These are phyloP conservation scores for Coix lacrymajobi DNA, from an alignment of 176 grass and related monocot genomes.

Conservation along the genomic window DNA sequence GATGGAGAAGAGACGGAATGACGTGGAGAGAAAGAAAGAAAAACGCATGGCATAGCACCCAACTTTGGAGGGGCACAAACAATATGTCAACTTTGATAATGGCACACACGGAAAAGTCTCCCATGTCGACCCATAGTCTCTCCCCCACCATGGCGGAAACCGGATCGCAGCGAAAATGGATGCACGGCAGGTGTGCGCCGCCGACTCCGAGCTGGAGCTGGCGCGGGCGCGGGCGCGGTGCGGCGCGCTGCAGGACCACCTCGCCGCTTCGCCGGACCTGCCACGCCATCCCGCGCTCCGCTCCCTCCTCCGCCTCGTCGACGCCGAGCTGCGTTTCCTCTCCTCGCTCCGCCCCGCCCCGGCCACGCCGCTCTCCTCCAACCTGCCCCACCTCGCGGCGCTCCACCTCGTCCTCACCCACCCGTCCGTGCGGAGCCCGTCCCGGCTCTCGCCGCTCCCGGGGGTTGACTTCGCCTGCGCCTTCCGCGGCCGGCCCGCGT, in stretches of 20 bases:
- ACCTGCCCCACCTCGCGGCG: conserved; percentile 67
- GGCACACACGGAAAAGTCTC: too few relatives aligned
- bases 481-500: conserved; percentile 47
- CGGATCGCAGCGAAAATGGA: conserved; percentile 29
- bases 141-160: not conserved
- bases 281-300: conserved; percentile 17
- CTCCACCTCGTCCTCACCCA: conserved; percentile 70
- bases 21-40: too few relatives aligned
- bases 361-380: conserved; percentile 58
- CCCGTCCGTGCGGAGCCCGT: conserved; percentile 53
- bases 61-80: too few relatives aligned
- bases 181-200: not conserved
- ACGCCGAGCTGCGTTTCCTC: conserved; percentile 68
- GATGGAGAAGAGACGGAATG: too few relatives aligned
- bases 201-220: conserved; percentile 23
- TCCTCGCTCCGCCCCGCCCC: not conserved
- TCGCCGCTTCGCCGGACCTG: conserved; percentile 33
- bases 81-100: too few relatives aligned
- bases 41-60: too few relatives aligned
- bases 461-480: conserved; percentile 74
- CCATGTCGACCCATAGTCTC: not conserved
- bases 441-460: conserved; percentile 41
- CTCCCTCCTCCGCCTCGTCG: conserved; percentile 58
- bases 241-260: conserved; percentile 42
- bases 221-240: conserved; percentile 33